These are phyloP conservation scores for Schwanniomyces polymorphus DNA, from an alignment of 805 yeast genomes.

Conservation along the genomic window DNA sequence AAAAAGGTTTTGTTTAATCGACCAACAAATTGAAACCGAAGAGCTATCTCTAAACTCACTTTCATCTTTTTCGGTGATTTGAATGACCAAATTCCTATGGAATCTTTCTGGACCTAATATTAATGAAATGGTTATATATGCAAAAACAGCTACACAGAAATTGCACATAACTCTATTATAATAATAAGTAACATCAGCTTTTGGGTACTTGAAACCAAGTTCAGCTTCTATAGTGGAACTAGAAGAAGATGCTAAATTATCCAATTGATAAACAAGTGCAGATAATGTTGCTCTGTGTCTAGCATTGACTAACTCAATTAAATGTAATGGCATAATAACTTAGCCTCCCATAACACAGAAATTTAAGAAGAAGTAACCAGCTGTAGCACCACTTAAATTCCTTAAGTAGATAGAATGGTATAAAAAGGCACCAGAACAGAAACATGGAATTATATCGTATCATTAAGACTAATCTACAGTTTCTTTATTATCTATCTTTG, in stretches of 20 bases:
- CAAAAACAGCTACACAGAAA: slow-evolving; percentile 63
- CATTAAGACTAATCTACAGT: slow-evolving; percentile 41
- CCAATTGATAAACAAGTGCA: slow-evolving; percentile 66
- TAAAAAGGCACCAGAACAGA: slow-evolving; percentile 37
- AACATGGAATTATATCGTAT: slow-evolving; percentile 42
- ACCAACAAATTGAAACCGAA: neutral
- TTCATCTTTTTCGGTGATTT: neutral
- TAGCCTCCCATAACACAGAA: slow-evolving; percentile 68
- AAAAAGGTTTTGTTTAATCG: neutral
- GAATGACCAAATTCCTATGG: slow-evolving; percentile 3
- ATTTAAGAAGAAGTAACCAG: slow-evolving; percentile 61
- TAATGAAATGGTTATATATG: slow-evolving; percentile 46
- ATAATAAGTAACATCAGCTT: slow-evolving; percentile 35
- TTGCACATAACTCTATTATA: slow-evolving; percentile 66
- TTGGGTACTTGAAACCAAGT: slow-evolving; percentile 52
- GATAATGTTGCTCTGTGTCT: slow-evolving; percentile 61
- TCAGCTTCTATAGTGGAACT: slow-evolving; percentile 67
- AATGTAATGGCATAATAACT: slow-evolving; percentile 66
- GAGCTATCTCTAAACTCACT: neutral
- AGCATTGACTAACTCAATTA: slow-evolving; percentile 63
- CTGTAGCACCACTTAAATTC: slow-evolving; percentile 46
- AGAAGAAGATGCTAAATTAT: slow-evolving; percentile 66
- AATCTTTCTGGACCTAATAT: slow-evolving; percentile 61
- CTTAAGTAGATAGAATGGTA: slow-evolving; percentile 35
- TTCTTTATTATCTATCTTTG: slow-evolving; percentile 12